Percentiles rank a stretch among this genome's conserved stretches.
Conservation (phyloP, 192 early-diverging fungal genomes). For the Diversispora epigaea region DNA sequence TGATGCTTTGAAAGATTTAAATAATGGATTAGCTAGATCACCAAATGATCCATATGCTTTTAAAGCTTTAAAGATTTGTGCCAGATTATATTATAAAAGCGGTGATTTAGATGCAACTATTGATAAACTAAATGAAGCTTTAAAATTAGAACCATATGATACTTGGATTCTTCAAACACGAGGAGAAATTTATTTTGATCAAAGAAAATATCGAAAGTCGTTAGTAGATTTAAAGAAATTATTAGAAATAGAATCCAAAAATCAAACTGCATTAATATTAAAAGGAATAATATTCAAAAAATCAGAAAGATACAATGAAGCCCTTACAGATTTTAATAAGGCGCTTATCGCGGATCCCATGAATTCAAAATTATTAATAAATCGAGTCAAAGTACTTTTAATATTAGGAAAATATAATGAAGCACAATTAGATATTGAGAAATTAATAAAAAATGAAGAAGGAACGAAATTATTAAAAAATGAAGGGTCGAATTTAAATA, state of each 20-base stretch:
- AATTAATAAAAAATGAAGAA: background rate
- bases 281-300: background rate
- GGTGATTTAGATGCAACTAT: background rate
- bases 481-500: background rate
- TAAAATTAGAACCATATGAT: background rate
- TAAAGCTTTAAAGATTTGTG: constrained; percentile 10
- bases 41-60: constrained; percentile 3
- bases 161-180: background rate
- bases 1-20: constrained; percentile 7
- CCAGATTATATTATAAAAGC: background rate
- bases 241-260: background rate
- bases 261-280: background rate
- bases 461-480: no score
- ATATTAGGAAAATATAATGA: constrained; percentile 2
- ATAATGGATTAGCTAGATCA: background rate
- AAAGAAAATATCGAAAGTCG: background rate
- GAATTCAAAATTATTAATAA: background rate
- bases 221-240: background rate
- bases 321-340: constrained; percentile 17
- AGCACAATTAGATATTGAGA: constrained; percentile 1
- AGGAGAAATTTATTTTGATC: constrained; percentile 8
- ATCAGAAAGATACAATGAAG: constrained; percentile 1
- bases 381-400: background rate
- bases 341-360: background rate
- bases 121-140: background rate